Base-by-base conservation (phyloP, 1,284 basidiomycete genomes). In the Tilletia horrida region DNA sequence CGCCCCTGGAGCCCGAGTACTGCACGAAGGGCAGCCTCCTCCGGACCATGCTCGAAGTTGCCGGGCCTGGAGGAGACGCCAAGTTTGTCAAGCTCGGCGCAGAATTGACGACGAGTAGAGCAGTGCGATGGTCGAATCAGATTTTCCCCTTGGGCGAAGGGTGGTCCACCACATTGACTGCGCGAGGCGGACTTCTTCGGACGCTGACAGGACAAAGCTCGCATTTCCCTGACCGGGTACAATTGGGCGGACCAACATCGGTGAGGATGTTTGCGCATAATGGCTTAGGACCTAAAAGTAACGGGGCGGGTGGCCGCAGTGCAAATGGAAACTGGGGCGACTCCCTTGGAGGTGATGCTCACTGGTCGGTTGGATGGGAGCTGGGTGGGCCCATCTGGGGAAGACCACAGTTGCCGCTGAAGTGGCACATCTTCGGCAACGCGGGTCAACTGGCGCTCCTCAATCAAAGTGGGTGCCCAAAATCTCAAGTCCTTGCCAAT, bases 191-290 rank as follows among this genome's bases (percentile, higher is more conserved):
- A 25, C 35, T 73, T 7, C 52, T 80, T 42, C 70, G 69, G 18
- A 62, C 73, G 1, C 69, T 81, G 31, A 64, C 73, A 55, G 47
- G 66, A 2, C 84, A 59, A 43, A 65, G 72, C 8, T 76, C 87
- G 29, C 85, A 86, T 63, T 90, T 91, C 79, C 88, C 86, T 43
- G 96, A 99, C 82, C 87, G 92, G 3, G 95, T 94, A 81, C 93
- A 95, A 75, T 86, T 97, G 0, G 96, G 95, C 31, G 96, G 95
- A 0, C 93, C 96, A 0, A 88, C 90, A n/a, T 91, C 88, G 62
- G 85, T 98, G 1, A 86, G 96, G 29, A 89, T 90, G 69, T 97
- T 97, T 85, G 88, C 88, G 67, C 85, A 88, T 31, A 94, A 93
- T 76, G 87, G 89, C 0, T 85, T 98, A 82, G 96, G 96, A 0